Conservation (phyloP, 1,284 basidiomycete genomes). For the Ustilago crameri region DNA sequence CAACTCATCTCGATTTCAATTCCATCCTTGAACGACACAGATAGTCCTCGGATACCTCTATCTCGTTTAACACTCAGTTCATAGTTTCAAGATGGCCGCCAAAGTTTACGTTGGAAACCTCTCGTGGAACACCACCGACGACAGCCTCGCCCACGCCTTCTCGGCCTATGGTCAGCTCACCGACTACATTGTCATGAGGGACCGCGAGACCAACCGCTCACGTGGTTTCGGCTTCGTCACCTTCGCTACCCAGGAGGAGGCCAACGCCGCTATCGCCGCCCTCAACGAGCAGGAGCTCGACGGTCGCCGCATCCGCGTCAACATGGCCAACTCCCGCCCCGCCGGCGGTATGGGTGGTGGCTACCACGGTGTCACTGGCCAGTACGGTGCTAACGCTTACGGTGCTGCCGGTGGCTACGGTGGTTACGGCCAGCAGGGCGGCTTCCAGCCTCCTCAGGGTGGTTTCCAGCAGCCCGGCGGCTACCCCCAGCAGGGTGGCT, state of each 20-base stretch:
- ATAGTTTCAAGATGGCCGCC: constrained; percentile 60
- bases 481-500: constrained; percentile 52
- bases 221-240: constrained; percentile 89
- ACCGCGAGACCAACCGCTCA: constrained; percentile 94
- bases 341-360: constrained; percentile 67
- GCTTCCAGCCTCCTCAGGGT: constrained; percentile 33
- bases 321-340: constrained; percentile 87
- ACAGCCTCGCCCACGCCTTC: constrained; percentile 66
- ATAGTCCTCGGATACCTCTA: constrained; percentile 46
- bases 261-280: constrained; percentile 79
- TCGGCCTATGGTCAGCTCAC: constrained; percentile 66
- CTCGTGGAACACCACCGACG: constrained; percentile 68
- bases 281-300: constrained; percentile 94
- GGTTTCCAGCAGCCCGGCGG: constrained; percentile 16
- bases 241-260: constrained; percentile 73
- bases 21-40: constrained; percentile 9
- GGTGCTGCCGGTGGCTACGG: constrained; percentile 52
- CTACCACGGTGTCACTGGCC: constrained; percentile 63
- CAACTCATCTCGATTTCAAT: no score
- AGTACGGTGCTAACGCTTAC: constrained; percentile 65
- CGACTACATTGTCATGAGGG: constrained; percentile 82
- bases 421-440: constrained; percentile 48
- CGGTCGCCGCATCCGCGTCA: constrained; percentile 87
- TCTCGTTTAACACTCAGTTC: constrained; percentile 14
- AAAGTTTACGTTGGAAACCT: constrained; percentile 69